Percentiles rank a stretch among this genome's conserved stretches.
Conservation (phyloP, 2,329 filamentous ascomycete genomes). For the Periconia digitata region DNA sequence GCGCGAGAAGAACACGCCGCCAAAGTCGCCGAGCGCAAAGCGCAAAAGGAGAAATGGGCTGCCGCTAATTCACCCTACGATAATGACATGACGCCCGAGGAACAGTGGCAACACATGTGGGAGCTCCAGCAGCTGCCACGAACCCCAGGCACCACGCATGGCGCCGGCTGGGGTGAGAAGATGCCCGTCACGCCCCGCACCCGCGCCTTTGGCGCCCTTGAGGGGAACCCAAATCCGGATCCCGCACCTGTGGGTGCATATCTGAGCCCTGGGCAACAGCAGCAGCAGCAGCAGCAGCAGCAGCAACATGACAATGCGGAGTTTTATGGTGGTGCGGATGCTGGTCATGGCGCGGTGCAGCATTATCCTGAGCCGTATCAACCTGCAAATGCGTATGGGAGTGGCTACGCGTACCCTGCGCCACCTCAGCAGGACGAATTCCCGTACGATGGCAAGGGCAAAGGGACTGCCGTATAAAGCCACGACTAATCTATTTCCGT, state of each 20-base stretch:
- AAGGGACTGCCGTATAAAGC: constrained; percentile 15
- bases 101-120: constrained; percentile 47
- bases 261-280: constrained; percentile 16
- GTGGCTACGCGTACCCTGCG: constrained; percentile 8
- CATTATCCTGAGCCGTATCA: constrained; percentile 6
- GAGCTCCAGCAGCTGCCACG: constrained; percentile 42
- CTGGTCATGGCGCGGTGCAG: background rate
- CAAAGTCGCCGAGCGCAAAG: constrained; percentile 35
- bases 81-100: constrained; percentile 38
- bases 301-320: constrained; percentile 5
- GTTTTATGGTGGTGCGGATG: no score
- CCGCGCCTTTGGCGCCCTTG: constrained; percentile 33
- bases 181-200: constrained; percentile 38
- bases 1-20: constrained; percentile 25
- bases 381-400: constrained; percentile 5
- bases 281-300: constrained; percentile 3
- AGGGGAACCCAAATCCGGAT: constrained; percentile 9
- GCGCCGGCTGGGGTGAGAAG: constrained; percentile 17
- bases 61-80: constrained; percentile 21
- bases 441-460: constrained; percentile 22
- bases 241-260: background rate
- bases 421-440: constrained; percentile 22
- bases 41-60: constrained; percentile 39
- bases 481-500: no score
- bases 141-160: constrained; percentile 31